Evolutionary conservation across 75 land plant genomes (phyloP), one percentile per base, ranked within the genome.

Genomic region (Cupressus sempervirens): DNA sequence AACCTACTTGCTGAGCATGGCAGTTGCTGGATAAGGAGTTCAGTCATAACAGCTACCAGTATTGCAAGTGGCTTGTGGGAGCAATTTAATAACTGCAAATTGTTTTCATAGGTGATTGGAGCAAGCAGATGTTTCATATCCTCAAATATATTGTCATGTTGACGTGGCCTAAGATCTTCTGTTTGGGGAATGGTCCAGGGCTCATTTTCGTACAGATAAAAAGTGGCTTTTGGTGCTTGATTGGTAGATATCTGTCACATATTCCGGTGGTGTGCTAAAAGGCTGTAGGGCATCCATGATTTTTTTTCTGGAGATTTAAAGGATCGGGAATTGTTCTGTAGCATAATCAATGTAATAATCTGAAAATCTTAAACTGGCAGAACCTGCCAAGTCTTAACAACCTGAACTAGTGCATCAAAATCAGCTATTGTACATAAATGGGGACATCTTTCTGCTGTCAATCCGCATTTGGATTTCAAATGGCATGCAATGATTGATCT

Each of bases 351-450:
- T 70, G 14, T 70, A 32, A 70, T 30, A 9, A 70, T 32, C 74
- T 23, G 26, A 30, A 11, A 70, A 70, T 70, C 74, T 70, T 70
- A 32, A 10, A 70, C 74, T 70, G 32, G 74, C 74, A 70, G 74
- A 32, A 30, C 35, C 74, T 32, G 13, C 35, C 35, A 12, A 70
- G 74, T 2, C 35, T 70, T 12, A 30, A 70, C 74, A 70, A 70
- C 12, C 30, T 70, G 6, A 70, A 70, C 35, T 13, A 70, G 11
- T n/a, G n/a, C 74, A 70, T 11, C 74, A 32, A 70, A 70, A 32
- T 70, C 74, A 32, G 74, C 74, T 32, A 30, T 70, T 70, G 74
- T 70, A 70, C 35, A 70, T 68, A 29, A 56, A 68, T 70, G 74
- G 74, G 32, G 74, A 70, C 2, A 15, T 32, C 74, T 70, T 70